These are phyloP conservation scores for Elongisporangium undulatum DNA, from an alignment of 352 stramenopile species.

Conservation along the genomic window DNA sequence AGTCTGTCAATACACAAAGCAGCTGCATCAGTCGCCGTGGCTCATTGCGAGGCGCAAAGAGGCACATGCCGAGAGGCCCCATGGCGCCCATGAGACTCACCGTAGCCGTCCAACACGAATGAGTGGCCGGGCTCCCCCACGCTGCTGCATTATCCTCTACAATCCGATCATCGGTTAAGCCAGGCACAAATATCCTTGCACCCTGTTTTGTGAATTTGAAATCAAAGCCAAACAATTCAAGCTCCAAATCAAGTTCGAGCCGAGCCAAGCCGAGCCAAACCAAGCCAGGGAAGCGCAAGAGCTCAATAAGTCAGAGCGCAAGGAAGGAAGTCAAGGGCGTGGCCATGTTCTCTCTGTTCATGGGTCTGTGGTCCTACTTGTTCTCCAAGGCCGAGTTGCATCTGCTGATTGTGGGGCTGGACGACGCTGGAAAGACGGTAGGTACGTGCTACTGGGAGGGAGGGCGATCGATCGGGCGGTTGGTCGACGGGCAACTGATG, in stretches of 20 bases:
- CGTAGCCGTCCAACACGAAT: not conserved
- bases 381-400: constrained; percentile 88
- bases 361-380: constrained; percentile 77
- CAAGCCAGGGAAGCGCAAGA: no score
- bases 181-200: not conserved
- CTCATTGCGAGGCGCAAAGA: constrained; percentile 22
- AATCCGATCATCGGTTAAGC: not conserved
- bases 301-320: no score
- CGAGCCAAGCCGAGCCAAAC: no score
- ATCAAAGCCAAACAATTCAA: no score
- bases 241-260: no score
- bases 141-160: not conserved
- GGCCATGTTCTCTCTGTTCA: constrained; percentile 84
- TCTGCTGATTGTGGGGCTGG: constrained; percentile 89
- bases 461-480: not conserved
- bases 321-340: not conserved
- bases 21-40: constrained; percentile 94
- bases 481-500: not conserved
- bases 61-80: constrained; percentile 50
- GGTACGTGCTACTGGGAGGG: constrained; percentile 23
- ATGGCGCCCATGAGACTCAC: not conserved
- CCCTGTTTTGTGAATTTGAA: not conserved
- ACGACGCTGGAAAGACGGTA: constrained; percentile 92
- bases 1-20: constrained; percentile 85
- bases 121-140: not conserved